These are phyloP conservation scores for Ceriops zippeliana DNA, from an alignment of 345 rosid species.

Conservation along the genomic window DNA sequence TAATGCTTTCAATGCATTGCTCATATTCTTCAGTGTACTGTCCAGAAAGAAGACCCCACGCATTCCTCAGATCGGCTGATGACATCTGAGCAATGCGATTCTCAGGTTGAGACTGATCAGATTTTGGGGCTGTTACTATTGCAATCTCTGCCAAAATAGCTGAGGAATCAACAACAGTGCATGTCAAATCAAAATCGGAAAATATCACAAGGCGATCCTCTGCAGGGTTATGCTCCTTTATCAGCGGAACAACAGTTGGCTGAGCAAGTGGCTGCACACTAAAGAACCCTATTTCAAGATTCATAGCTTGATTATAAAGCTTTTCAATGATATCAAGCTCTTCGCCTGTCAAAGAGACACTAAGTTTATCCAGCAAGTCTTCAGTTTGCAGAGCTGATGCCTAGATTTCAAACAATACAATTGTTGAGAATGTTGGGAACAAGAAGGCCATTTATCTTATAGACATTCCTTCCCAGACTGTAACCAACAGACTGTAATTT, in stretches of 20 bases:
- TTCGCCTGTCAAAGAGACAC: slow-evolving; percentile 91
- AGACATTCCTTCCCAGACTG: slow-evolving; percentile 18
- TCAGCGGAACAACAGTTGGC: slow-evolving; percentile 69
- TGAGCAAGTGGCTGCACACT: slow-evolving; percentile 69
- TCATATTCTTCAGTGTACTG: slow-evolving; percentile 87
- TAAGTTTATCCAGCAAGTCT: slow-evolving; percentile 90
- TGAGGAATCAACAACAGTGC: slow-evolving; percentile 91
- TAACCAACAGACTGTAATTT: slow-evolving; percentile 8
- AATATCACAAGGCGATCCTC: slow-evolving; percentile 60
- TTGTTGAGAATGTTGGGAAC: slow-evolving; percentile 28
- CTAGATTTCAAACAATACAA: slow-evolving; percentile 46
- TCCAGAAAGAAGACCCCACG: slow-evolving; percentile 70
- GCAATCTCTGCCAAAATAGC: slow-evolving; percentile 97
- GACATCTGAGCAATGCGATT: slow-evolving; percentile 59
- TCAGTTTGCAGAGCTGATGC: slow-evolving; percentile 87
- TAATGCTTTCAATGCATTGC: slow-evolving; percentile 75
- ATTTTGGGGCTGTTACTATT: slow-evolving; percentile 78
- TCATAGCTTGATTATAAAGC: slow-evolving; percentile 95
- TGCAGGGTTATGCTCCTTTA: slow-evolving; percentile 48
- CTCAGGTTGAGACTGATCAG: slow-evolving; percentile 55
- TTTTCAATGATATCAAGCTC: slow-evolving; percentile 88
- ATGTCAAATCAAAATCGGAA: slow-evolving; percentile 95
- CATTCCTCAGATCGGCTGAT: slow-evolving; percentile 68
- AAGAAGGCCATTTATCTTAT: slow-evolving; percentile 27
- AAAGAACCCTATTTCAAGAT: slow-evolving; percentile 94